phyloP scores from a whole-genome alignment of 2,329 filamentous ascomycete species.

The Venturia carpophila region DNA sequence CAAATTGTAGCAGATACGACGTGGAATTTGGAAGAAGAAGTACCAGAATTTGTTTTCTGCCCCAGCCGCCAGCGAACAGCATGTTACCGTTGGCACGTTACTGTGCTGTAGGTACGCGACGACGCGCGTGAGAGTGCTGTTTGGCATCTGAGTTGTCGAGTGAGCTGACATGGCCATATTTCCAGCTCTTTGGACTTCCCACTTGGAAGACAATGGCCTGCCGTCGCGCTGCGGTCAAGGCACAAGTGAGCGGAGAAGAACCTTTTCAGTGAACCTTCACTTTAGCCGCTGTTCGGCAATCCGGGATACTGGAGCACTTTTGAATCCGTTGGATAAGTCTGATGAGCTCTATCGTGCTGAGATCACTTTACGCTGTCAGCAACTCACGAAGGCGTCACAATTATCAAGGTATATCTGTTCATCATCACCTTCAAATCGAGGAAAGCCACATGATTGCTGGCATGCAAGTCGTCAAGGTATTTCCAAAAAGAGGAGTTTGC shows the following conservation, averaged over 20 bases:
- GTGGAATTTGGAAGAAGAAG: neutral
- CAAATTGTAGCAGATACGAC: neutral
- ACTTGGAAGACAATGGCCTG: neutral
- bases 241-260: neutral
- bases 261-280: too few relatives aligned
- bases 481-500: neutral
- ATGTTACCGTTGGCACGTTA: neutral
- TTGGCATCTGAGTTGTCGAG: neutral
- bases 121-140: neutral
- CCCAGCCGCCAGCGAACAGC: neutral
- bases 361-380: too few relatives aligned
- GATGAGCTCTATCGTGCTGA: too few relatives aligned
- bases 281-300: too few relatives aligned
- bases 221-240: neutral
- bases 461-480: too few relatives aligned
- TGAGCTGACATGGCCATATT: neutral
- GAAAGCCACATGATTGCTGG: too few relatives aligned
- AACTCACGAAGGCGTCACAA: too few relatives aligned
- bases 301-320: too few relatives aligned
- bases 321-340: too few relatives aligned
- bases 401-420: too few relatives aligned
- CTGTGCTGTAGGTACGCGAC: neutral
- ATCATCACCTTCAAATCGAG: too few relatives aligned
- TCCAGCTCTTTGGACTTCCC: neutral
- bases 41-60: neutral